Conservation (phyloP, 495 filamentous ascomycete species). For the Tuber calosporum region DNA sequence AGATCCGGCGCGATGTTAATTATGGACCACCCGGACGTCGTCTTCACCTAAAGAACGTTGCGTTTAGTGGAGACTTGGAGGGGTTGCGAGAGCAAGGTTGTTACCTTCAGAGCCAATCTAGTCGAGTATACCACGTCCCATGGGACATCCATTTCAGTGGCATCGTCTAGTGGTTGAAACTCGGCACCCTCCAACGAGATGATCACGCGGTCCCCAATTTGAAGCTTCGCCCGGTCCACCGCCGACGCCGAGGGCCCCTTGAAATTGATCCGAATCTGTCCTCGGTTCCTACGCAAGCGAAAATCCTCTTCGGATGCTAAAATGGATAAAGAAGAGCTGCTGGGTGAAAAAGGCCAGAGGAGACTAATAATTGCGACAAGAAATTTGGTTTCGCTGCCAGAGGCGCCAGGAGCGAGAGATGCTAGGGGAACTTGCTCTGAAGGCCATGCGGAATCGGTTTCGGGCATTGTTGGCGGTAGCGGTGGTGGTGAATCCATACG, state of each 20-base stretch:
- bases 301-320: slow-evolving; percentile 81
- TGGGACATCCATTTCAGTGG: slow-evolving; percentile 32
- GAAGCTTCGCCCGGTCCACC: slow-evolving; percentile 58
- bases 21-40: slow-evolving; percentile 19
- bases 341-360: slow-evolving; percentile 84
- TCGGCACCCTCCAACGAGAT: slow-evolving; percentile 61
- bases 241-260: slow-evolving; percentile 61
- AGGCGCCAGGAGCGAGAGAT: slow-evolving; percentile 13
- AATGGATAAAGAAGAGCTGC: slow-evolving; percentile 62
- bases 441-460: slow-evolving; percentile 38
- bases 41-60: slow-evolving; percentile 22
- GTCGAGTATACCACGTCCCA: slow-evolving; percentile 31
- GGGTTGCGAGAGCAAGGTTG: not conserved
- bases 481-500: not conserved
- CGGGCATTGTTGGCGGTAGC: slow-evolving; percentile 37
- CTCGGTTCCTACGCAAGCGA: slow-evolving; percentile 65
- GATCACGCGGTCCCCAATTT: slow-evolving; percentile 67
- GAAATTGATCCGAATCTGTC: slow-evolving; percentile 78
- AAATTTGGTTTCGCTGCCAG: slow-evolving; percentile 15
- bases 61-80: not conserved
- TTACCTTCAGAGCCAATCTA: slow-evolving; percentile 37
- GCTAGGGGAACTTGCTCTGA: slow-evolving; percentile 31
- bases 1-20: slow-evolving; percentile 17
- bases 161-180: slow-evolving; percentile 44
- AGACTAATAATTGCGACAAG: slow-evolving; percentile 69